Base-by-base conservation (phyloP, 371 early-diverging fungal genomes). In the Mortierella sp. region DNA sequence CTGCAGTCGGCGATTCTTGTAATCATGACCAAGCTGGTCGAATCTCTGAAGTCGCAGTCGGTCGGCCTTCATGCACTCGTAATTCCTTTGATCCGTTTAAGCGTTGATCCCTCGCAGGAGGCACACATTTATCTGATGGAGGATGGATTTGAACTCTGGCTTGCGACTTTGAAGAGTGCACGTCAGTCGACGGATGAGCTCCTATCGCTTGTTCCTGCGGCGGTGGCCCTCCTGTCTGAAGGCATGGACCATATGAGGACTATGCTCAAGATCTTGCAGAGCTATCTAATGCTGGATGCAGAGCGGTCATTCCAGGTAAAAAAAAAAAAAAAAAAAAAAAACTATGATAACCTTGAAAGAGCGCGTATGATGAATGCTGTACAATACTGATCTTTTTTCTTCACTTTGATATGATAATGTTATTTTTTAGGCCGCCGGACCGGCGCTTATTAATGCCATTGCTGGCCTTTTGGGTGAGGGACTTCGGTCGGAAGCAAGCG, bases 61-160 rank as follows among this genome's bases (percentile, higher is more conserved):
- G 68, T 80, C 14, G 86, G 87, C 44, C 76, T 96, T n/a, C 92
- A 94, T 57, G 75, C 79, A 4, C 72, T 95, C 48, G 84, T 94
- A 9, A 76, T 91, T 52, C 95, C 95, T 1, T 83, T 95, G 47
- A 81, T 97, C 26, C 79, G 83, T 34, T 87, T 90, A 49, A 90
- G 93, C 70, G 83, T 91, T 12, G 87, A 91, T 46, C 83, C 84
- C 2, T 81, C 79, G 34, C 83, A 93, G 86, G 89, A 89, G 21
- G 92, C 91, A 0, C 92, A 92, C 72, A 81, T 94, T 8, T 95
- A 95, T 69, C 65, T 96, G 59, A 79, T 95, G 19, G 97, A 96
- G 63, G 97, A 96, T 64, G 92, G 91, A 0, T 78, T 96, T 19
- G 94, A 94, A 61, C 84, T 97, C 15, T 96, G 97, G 96, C 86